Evolutionary conservation across 495 filamentous ascomycete genomes (phyloP).

Genomic region (Neurospora intermedia): DNA sequence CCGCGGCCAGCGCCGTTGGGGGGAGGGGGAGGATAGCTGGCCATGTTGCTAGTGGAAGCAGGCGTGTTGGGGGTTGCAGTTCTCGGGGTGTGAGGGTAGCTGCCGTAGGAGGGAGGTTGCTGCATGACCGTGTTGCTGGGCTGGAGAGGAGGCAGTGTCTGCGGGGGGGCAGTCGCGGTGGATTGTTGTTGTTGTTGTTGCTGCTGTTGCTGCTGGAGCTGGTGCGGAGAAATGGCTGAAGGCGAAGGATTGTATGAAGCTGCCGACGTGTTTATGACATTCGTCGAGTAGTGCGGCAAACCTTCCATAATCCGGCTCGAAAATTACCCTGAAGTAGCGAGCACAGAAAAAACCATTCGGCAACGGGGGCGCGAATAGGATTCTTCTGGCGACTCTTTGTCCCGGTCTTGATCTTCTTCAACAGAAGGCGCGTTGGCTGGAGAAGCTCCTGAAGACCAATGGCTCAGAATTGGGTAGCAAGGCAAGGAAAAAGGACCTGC

Average conservation of each 20-base stretch:
- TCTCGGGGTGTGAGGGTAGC: constrained; percentile 53
- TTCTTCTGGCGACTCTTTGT: constrained; percentile 8
- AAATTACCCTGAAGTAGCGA: constrained; percentile 14
- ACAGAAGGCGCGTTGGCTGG: constrained; percentile 3
- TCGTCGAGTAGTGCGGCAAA: constrained; percentile 25
- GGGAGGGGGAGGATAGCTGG: constrained; percentile 49
- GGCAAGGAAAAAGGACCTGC: constrained; percentile 3
- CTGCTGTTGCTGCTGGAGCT: constrained; percentile 5
- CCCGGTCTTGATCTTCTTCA: not conserved
- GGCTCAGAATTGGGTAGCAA: constrained; percentile 11
- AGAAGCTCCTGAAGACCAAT: constrained; percentile 3
- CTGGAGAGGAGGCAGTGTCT: constrained; percentile 64
- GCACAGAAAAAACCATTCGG: constrained; percentile 24
- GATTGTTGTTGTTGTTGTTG: not conserved
- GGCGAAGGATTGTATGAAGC: constrained; percentile 23
- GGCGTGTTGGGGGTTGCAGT: constrained; percentile 52
- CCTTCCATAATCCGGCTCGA: constrained; percentile 30
- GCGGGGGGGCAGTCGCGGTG: constrained; percentile 40
- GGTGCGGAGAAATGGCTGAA: constrained; percentile 19
- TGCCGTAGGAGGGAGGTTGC: constrained; percentile 42
- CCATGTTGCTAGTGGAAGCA: constrained; percentile 48
- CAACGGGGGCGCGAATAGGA: constrained; percentile 16
- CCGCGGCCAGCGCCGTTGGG: constrained; percentile 44
- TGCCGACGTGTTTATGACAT: constrained; percentile 28
- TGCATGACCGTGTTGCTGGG: constrained; percentile 50